These are phyloP conservation scores for Polygonum aviculare DNA, from an alignment of 148 eudicot genomes.

Conservation along the genomic window DNA sequence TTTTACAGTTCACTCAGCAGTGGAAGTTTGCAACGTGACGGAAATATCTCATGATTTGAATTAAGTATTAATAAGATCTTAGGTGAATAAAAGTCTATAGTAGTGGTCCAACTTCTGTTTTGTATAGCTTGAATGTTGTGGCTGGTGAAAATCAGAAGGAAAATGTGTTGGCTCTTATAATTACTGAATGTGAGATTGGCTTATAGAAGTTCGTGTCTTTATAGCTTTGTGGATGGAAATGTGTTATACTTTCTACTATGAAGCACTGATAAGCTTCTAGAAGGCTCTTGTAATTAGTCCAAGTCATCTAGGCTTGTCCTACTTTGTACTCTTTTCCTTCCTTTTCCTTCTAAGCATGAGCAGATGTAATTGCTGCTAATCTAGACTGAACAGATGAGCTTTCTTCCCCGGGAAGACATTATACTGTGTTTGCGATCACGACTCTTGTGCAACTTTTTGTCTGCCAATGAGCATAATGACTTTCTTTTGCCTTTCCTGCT, in stretches of 20 bases:
- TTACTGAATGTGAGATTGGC: background rate
- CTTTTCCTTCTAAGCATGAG: background rate
- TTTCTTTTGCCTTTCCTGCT: slow-evolving; percentile 4
- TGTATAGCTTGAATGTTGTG: background rate
- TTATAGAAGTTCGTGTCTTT: background rate
- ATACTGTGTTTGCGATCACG: background rate
- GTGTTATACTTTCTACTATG: background rate
- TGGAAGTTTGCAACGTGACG: background rate
- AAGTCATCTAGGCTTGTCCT: background rate
- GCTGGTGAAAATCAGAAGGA: background rate
- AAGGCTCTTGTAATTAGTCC: background rate
- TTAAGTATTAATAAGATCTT: background rate
- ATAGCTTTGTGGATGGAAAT: background rate
- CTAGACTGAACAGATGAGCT: background rate
- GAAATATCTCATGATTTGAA: background rate
- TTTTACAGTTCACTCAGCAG: background rate
- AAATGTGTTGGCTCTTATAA: background rate
- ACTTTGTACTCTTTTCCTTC: background rate
- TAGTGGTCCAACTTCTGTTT: background rate
- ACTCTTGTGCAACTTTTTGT: background rate
- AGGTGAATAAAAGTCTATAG: background rate
- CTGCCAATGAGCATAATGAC: background rate
- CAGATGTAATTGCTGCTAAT: background rate
- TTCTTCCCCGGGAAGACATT: background rate
- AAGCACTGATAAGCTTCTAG: background rate